Evolutionary conservation across 495 filamentous ascomycete genomes (phyloP).

Genomic region (Hypoxylon cercidicola): DNA sequence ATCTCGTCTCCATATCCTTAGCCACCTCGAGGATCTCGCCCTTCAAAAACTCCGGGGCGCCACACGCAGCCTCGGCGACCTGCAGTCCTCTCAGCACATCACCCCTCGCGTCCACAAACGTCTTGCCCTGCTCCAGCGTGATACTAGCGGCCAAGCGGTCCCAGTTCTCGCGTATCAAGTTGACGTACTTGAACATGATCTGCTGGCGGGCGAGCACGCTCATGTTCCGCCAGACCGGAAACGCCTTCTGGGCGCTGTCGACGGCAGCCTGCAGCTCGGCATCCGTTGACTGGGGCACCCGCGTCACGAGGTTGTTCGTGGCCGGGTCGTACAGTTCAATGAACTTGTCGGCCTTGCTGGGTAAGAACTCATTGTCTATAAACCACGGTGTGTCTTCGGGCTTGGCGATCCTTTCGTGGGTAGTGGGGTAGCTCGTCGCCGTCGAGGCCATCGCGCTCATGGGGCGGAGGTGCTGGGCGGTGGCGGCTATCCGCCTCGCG

Average conservation of each 20-base stretch:
- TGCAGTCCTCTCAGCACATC: constrained; percentile 96
- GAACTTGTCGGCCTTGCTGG: constrained; percentile 79
- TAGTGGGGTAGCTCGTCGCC: constrained; percentile 78
- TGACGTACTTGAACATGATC: constrained; percentile 97
- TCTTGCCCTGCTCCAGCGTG: constrained; percentile 98
- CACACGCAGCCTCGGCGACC: constrained; percentile 95
- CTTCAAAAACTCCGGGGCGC: constrained; percentile 91
- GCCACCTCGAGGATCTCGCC: constrained; percentile 96
- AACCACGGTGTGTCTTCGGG: constrained; percentile 90
- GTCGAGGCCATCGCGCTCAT: constrained; percentile 66
- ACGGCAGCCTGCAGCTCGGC: constrained; percentile 90
- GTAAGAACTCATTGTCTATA: constrained; percentile 87
- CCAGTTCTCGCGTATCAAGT: constrained; percentile 92
- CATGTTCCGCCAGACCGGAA: constrained; percentile 84
- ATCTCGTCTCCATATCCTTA: constrained; percentile 98
- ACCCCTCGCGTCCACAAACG: constrained; percentile 92
- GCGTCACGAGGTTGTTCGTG: constrained; percentile 96
- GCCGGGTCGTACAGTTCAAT: constrained; percentile 96
- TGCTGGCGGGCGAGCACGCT: constrained; percentile 88
- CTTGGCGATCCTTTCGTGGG: constrained; percentile 78
- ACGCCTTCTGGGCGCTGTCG: constrained; percentile 87
- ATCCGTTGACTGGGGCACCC: constrained; percentile 95
- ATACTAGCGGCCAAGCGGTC: constrained; percentile 95
- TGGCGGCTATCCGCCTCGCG: constrained; percentile 65
- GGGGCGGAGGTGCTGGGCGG: constrained; percentile 66